These are phyloP conservation scores for Isoetes engelmannii DNA, from an alignment of 83 land plant genomes.

Conservation along the genomic window DNA sequence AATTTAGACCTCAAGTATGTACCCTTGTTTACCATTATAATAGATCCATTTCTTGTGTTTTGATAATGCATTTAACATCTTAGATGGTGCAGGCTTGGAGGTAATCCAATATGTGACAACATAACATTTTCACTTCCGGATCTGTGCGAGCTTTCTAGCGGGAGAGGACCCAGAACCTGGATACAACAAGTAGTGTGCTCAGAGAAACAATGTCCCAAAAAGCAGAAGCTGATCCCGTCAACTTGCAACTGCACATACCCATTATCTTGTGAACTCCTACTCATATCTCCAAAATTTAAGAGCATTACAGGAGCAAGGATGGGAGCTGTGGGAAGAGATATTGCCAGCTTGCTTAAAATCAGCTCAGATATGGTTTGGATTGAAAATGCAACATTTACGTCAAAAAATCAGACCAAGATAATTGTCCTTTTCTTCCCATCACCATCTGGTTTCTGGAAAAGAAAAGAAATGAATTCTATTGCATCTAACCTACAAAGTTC, in stretches of 20 bases:
- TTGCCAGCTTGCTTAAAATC: not conserved
- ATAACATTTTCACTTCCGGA: slow-evolving; percentile 4
- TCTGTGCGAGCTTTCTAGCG: slow-evolving; percentile 1
- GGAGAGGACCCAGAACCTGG: slow-evolving; percentile 5
- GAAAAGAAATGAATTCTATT: not conserved
- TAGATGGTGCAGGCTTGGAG: not conserved
- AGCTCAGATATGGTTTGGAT: not conserved
- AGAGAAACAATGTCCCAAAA: not conserved
- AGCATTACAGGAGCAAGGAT: not conserved
- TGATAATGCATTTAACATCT: not conserved
- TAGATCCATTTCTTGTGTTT: too few relatives aligned
- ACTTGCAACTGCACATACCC: slow-evolving; percentile 5
- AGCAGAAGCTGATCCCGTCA: not conserved
- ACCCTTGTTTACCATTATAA: too few relatives aligned
- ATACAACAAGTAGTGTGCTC: not conserved
- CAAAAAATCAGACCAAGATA: not conserved
- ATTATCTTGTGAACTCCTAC: not conserved
- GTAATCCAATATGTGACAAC: slow-evolving; percentile 1
- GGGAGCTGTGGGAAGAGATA: not conserved
- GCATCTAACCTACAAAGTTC: not conserved
- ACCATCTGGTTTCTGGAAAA: not conserved
- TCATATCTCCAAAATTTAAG: not conserved
- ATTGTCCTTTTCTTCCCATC: not conserved
- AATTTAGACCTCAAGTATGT: not conserved
- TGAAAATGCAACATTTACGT: not conserved